Base-by-base conservation (phyloP, 1,284 basidiomycete species). In the Ceratobasidium theobromae region DNA sequence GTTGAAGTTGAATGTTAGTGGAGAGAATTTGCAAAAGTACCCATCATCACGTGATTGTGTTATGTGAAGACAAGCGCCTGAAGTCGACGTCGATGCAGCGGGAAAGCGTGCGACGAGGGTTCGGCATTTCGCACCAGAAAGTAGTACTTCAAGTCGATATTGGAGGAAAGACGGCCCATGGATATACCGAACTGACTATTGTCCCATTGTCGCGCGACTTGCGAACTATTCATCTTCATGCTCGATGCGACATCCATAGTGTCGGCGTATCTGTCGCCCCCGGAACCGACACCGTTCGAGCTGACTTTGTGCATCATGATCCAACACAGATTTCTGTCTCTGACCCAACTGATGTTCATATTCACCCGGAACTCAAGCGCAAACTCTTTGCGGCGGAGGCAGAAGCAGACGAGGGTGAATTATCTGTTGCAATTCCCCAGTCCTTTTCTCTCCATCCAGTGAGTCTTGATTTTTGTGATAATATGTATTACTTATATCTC, bases 351-450 rank as follows among this genome's bases (percentile, higher is more conserved):
- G 93, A 98, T 73, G 89, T 92, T 66, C 92, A 95, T 73, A 84
- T 86, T 45, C 95, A 98, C 77, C 92, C 94, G 5, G 96, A 98
- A 75, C 82, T 97, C 69, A 98, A 98, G 81, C 85, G 96, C 62
- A 91, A 89, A 77, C 77, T 97, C 32, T 99, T 94, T 79, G 86
- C 93, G 0, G 91, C 95, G 0, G 81, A 94, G 46, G 86, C 92
- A 66, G 95, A 98, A 72, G 85, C 87, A 48, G 93, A 95, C 69
- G 91, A 97, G 74, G 96, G 97, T 68, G 97, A 98, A 76, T 77
- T 99, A 41, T 93, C 93, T 14, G 93, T 99, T 72, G 84, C 88
- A 18, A 86, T 99, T 60, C 94, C 95, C 1, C 82, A 82, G 69
- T 89, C 93, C 69, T 89, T 93, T 18, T 82, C 85, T 66, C 77